Percentiles rank a stretch among this genome's conserved stretches.
These are phyloP conservation scores for Kalaharituber pfeilii DNA, from an alignment of 2,329 filamentous ascomycete species.

Conservation along the genomic window DNA sequence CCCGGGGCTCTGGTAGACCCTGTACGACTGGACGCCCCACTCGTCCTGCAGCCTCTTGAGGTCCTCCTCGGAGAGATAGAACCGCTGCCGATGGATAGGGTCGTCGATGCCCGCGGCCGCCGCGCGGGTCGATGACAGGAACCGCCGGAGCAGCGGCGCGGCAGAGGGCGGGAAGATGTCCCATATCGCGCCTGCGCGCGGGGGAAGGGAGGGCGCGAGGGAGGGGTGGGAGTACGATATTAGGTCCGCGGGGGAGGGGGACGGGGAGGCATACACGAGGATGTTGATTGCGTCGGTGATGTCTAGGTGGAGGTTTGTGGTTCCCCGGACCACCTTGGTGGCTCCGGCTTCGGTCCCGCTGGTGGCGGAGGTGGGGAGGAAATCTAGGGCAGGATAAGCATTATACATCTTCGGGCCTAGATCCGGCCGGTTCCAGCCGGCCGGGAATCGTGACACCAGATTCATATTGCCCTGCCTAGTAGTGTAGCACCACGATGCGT, in stretches of 20 bases:
- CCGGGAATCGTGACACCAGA: conserved; percentile 17
- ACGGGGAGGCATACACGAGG: conserved; percentile 19
- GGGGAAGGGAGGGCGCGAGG: not conserved
- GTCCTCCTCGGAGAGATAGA: conserved; percentile 21
- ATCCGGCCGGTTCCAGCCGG: conserved; percentile 19
- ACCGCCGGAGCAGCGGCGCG: conserved; percentile 15
- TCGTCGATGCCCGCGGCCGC: conserved; percentile 12
- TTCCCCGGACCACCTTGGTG: conserved; percentile 15
- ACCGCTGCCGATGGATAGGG: conserved; percentile 22
- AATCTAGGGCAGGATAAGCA: conserved; percentile 21
- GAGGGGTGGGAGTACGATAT: conserved; percentile 3
- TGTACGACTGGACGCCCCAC: conserved; percentile 16
- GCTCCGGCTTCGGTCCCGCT: not conserved
- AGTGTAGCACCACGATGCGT: conserved; percentile 16
- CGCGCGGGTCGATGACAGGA: conserved; percentile 11
- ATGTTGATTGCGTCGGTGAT: conserved; percentile 24
- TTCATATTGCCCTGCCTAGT: conserved; percentile 19
- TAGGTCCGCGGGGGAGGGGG: not conserved
- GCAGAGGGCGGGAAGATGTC: conserved; percentile 23
- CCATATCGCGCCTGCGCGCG: conserved; percentile 21
- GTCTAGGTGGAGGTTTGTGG: conserved; percentile 24
- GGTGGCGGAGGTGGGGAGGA: conserved; percentile 5
- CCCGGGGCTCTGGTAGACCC: conserved; percentile 22
- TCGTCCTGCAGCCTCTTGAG: conserved; percentile 12
- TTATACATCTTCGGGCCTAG: conserved; percentile 25